Base-by-base conservation (phyloP, 345 rosid genomes). In the Reutealis trisperma region DNA sequence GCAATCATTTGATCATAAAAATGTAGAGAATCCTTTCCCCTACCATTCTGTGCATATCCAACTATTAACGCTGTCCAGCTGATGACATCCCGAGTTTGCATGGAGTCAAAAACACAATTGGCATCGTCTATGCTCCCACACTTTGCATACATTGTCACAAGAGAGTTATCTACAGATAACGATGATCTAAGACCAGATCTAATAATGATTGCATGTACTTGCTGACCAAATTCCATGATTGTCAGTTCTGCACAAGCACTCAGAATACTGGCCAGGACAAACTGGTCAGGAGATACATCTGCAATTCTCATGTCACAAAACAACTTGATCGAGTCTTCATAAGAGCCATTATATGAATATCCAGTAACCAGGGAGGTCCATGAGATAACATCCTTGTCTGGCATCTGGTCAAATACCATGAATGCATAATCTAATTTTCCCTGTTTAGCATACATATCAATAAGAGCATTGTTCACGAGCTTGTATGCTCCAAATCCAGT, bases 341-440 rank as follows among this genome's bases (percentile, higher is more conserved):
- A 82, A 66, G 75, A 71, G 30, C 89, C 88, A 66, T 91, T 87
- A 76, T 83, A 88, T 37, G 97, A 82, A 66, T 80, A 87, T 49
- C 99, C 98, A 18, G 97, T 91, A 75, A 96, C 87, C 75, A 96
- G 85, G 67, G 98, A 93, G 25, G 98, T 93, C 99, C 99, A 96
- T 13, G 98, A 87, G 80, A 96, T 78, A 44, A 96, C 90, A 75
- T 96, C 98, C 82, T 82, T 93, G 71, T 84, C 87, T 49, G 24
- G 72, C 90, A 93, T 93, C 75, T 67, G 45, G 82, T 86, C 84
- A 81, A 96, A 96, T 49, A 91, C 90, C 79, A 70, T 75, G 37
- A 84, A 62, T 0, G 98, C 98, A 4, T 75, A 87, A 70, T 82
- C 89, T 77, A 86, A 72, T 77, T 68, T 77, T 37, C 92, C 88